Conservation (phyloP, 192 early-diverging fungal genomes). For the Coemansia sp. region DNA sequence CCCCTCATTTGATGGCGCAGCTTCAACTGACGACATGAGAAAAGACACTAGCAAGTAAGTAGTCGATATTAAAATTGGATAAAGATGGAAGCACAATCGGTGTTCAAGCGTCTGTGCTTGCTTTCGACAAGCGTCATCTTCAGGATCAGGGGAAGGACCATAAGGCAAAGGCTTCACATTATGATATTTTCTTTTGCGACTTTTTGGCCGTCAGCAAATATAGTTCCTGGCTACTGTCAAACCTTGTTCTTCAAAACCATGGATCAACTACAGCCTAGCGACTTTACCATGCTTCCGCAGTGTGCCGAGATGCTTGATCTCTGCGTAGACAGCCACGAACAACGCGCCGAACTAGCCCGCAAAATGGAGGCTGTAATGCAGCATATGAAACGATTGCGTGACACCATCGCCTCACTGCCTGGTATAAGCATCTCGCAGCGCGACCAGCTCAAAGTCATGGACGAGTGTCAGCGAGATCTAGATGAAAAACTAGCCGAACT, state of each 20-base stretch:
- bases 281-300: constrained; percentile 50
- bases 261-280: constrained; percentile 44
- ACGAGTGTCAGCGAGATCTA: constrained; percentile 39
- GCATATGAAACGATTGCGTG: constrained; percentile 38
- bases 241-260: not conserved
- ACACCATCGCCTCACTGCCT: constrained; percentile 31
- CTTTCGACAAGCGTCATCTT: too few species aligned
- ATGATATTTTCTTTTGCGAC: too few species aligned
- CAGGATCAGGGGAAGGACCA: too few species aligned
- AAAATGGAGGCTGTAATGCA: constrained; percentile 41
- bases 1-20: not conserved
- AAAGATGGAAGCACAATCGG: not conserved
- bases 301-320: constrained; percentile 44
- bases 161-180: too few species aligned
- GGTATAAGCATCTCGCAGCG: constrained; percentile 50
- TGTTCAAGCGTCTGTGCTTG: too few species aligned
- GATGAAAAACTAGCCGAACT: constrained; percentile 33
- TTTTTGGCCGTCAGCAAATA: not conserved
- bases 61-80: not conserved
- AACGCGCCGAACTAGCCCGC: constrained; percentile 42
- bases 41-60: too few species aligned
- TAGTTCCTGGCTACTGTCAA: not conserved
- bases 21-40: not conserved
- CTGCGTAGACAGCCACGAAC: constrained; percentile 35
- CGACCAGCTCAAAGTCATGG: constrained; percentile 49